Evolutionary conservation across 176 grass and related monocot species (phyloP).

Genomic region (Dactylis glomerata): DNA sequence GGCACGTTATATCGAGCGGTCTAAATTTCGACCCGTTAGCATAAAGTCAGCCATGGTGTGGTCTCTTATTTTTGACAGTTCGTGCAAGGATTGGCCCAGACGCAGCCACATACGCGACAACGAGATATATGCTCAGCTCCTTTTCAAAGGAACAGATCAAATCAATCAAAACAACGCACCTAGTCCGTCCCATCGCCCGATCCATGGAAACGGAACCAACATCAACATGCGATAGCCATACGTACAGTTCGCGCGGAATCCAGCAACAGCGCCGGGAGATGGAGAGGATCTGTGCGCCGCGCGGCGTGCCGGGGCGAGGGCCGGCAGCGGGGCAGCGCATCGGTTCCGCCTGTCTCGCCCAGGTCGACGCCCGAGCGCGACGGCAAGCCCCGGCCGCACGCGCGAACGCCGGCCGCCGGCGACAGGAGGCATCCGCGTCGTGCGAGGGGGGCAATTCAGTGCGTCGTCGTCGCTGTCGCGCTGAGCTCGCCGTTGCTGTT

Average conservation of each 20-base stretch:
- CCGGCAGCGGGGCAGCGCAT: conserved; percentile 49
- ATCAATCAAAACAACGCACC: not conserved
- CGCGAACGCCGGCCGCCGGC: not conserved
- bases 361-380: not conserved
- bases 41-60: no score
- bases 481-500: conserved; percentile 33
- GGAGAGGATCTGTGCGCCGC: not conserved
- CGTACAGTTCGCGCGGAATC: conserved; percentile 2
- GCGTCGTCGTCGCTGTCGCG: conserved; percentile 24
- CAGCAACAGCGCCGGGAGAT: not conserved
- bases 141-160: not conserved
- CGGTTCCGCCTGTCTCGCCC: conserved; percentile 41
- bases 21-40: no score
- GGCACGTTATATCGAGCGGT: no score
- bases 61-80: no score
- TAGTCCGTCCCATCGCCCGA: conserved; percentile 3
- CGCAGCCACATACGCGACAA: not conserved
- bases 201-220: not conserved
- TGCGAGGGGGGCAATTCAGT: not conserved
- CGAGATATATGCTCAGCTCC: not conserved
- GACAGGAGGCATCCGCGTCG: not conserved
- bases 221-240: no score
- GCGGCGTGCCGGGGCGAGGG: conserved; percentile 27
- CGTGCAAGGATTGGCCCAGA: not conserved
- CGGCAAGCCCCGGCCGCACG: not conserved